These are phyloP conservation scores for Huntiella decipiens DNA, from an alignment of 2,329 filamentous ascomycete species.

Conservation along the genomic window DNA sequence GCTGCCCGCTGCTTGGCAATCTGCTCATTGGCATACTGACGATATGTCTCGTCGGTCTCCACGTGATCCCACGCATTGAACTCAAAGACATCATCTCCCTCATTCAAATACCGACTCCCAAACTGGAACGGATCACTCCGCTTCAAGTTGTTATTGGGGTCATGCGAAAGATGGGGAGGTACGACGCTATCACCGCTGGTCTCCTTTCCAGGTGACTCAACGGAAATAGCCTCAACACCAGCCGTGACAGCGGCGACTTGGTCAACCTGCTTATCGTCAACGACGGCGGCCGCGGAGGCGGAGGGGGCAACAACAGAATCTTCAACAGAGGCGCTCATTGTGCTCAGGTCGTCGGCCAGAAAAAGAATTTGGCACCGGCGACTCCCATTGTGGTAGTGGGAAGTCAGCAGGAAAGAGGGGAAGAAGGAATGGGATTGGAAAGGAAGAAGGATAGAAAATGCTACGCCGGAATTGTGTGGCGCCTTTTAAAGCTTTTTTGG, in stretches of 20 bases:
- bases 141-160: conserved; percentile 59
- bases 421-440: conserved; percentile 5
- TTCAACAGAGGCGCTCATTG: conserved; percentile 7
- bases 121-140: conserved; percentile 88
- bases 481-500: conserved; percentile 4
- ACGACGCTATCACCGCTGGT: conserved; percentile 15
- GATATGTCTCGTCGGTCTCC: conserved; percentile 75
- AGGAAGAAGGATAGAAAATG: conserved; percentile 4
- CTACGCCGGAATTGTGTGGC: conserved; percentile 9
- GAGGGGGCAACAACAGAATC: conserved; percentile 2
- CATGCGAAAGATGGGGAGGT: conserved; percentile 49
- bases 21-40: conserved; percentile 68
- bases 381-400: no score
- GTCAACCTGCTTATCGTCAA: background rate
- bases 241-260: background rate
- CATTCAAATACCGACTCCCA: conserved; percentile 66
- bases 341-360: conserved; percentile 7
- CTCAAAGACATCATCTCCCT: conserved; percentile 80
- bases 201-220: conserved; percentile 4
- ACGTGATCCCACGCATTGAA: conserved; percentile 99
- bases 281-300: conserved; percentile 5
- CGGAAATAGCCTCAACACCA: background rate
- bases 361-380: no score
- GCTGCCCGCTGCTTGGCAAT: conserved; percentile 66
- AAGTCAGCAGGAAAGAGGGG: background rate